Evolutionary conservation across 1,139 yeast genomes (phyloP), one percentile per base, ranked within the genome.

Genomic region (Geotrichum restrictum): DNA sequence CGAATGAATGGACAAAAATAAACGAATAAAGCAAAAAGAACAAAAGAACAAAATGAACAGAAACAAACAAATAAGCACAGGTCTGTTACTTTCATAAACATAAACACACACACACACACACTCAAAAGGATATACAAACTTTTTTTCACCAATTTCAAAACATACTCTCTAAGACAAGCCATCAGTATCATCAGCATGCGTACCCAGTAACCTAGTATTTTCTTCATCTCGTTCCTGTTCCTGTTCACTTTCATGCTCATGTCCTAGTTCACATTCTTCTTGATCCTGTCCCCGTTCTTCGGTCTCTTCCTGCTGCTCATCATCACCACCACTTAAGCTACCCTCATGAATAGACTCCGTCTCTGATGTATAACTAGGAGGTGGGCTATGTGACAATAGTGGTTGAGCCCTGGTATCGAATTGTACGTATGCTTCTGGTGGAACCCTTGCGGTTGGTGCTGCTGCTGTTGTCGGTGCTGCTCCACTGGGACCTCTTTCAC

Each of bases 311-410:
- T 45, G 64, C 18, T 19, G 61, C 24, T 32, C 69, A n/a, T n/a
- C n/a, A n/a, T n/a, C n/a, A n/a, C n/a, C n/a, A n/a, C n/a, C n/a
- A n/a, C n/a, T n/a, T n/a, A n/a, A n/a, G n/a, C n/a, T n/a, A n/a
- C n/a, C n/a, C n/a, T n/a, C n/a, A n/a, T 13, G 37, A 5, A 41
- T 27, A 2, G 45, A 41, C 21, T 52, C 57, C 2, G 46, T 56
- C 24, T 58, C 59, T 1, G 64, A 62, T 1, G 58, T 51, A 51
- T 62, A 62, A 44, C 64, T 59, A 3, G 65, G 65, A 2, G 65
- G 65, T 8, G 62, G 63, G 2, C 50, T 54, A 3, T 54, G 57
- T 14, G 36, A 47, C 18, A n/a, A 34, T 40, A 27, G 45, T 22
- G 39, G 31, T 16, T 36, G 36, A 13, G 29, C 11, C n/a, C 10